Evolutionary conservation across 208 protist species (phyloP), one percentile per base, ranked within the genome.

Genomic region (Trypanosoma lewisi): DNA sequence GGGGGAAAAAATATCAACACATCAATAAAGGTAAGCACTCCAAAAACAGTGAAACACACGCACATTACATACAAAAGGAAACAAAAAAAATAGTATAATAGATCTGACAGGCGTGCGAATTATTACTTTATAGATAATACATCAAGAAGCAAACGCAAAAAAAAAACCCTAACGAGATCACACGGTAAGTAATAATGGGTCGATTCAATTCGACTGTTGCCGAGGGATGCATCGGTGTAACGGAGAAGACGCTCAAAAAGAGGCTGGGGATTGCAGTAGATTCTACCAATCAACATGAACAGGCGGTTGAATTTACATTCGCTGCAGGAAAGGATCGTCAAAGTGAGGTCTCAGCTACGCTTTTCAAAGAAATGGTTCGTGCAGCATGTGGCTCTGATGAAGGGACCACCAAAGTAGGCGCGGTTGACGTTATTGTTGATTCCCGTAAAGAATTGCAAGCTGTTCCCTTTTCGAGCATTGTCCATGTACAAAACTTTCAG

Each of bases 331-430:
- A 75, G 0, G 55, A 80, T 27, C 62, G 70, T 2, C 49, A 77
- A 33, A 55, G 25, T 9, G 84, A 91, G 53, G 66, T 87, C 2
- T 75, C 76, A 4, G 55, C 52, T 27, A 56, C 44, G 17, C 39
- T 96, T 1, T 78, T 96, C 30, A 67, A 63, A 6, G 80, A 82
- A 16, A 80, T 96, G 60, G 71, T 92, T 4, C 87, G 84, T 53
- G 83, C 74, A 1, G 75, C 85, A 12, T 96, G 90, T 48, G 90
- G 90, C 12, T 73, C 78, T 19, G 80, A 88, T 28, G 79, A 79
- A 56, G 90, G 85, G 31, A 82, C 78, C 12, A 80, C 79, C 1
- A 87, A 85, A 33, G 57, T 92, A 2, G 70, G 79, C 2, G 58
- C 54, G 7, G 79, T 78, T 19, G 85, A 93, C 28, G 80, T 93